These are phyloP conservation scores for Butyriboletus loyo DNA, from an alignment of 768 basidiomycete species.

Conservation along the genomic window DNA sequence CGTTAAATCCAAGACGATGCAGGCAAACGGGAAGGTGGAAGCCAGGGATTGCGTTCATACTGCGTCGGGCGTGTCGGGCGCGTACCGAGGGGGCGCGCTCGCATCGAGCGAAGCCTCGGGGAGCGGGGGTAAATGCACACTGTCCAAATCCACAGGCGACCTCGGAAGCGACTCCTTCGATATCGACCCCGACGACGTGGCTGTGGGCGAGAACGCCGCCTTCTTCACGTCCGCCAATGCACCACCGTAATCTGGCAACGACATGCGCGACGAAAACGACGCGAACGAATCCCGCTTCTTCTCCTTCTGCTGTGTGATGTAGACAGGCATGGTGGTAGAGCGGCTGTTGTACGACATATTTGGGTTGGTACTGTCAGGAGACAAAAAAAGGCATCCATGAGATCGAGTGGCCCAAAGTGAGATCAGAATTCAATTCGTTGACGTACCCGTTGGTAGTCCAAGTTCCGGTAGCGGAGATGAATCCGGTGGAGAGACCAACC, in stretches of 20 bases:
- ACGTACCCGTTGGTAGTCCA: constrained; percentile 30
- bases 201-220: constrained; percentile 18
- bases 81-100: constrained; percentile 23
- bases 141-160: constrained; percentile 18
- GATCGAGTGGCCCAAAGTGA: not conserved
- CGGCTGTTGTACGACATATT: constrained; percentile 20
- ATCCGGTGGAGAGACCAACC: constrained; percentile 32
- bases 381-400: not conserved
- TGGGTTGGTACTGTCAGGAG: constrained; percentile 19
- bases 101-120: constrained; percentile 17
- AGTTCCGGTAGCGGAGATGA: constrained; percentile 20
- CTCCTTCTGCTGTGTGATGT: constrained; percentile 43
- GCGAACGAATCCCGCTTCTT: constrained; percentile 47
- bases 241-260: constrained; percentile 40
- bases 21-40: no score
- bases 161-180: constrained; percentile 29
- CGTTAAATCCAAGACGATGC: not conserved
- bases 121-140: constrained; percentile 13
- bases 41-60: constrained; percentile 2
- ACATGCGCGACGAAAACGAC: constrained; percentile 46
- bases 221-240: constrained; percentile 28
- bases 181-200: constrained; percentile 19
- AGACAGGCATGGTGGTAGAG: constrained; percentile 38
- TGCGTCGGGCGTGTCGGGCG: constrained; percentile 15
- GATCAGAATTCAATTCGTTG: not conserved